Percentiles rank a stretch among this genome's conserved stretches.
Evolutionary conservation across 2,329 filamentous ascomycete species (phyloP).

Genomic region (Cercospora sp.): DNA sequence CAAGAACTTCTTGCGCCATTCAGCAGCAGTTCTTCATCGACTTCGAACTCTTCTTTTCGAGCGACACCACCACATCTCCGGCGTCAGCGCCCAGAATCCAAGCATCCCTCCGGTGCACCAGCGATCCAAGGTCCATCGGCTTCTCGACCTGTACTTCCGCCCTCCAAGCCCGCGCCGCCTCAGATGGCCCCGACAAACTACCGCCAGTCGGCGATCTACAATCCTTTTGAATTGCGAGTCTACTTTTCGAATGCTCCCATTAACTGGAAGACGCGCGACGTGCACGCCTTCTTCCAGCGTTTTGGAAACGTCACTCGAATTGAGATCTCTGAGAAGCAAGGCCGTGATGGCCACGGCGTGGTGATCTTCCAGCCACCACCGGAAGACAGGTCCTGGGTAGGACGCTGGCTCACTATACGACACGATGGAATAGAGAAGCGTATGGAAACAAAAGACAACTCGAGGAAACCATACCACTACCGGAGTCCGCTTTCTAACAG

Average conservation of each 20-base stretch:
- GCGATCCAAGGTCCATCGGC: not conserved
- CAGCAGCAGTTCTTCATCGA: not conserved
- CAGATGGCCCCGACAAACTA: not conserved
- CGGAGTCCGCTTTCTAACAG: slow-evolving; percentile 10
- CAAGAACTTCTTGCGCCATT: slow-evolving; percentile 3
- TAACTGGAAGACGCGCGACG: slow-evolving; percentile 26
- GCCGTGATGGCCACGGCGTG: slow-evolving; percentile 11
- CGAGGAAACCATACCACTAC: slow-evolving; percentile 7
- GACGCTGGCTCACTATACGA: slow-evolving; percentile 5
- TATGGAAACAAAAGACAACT: slow-evolving; percentile 15
- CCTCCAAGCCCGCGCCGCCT: not conserved
- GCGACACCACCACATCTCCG: slow-evolving; percentile 1
- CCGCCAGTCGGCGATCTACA: not conserved
- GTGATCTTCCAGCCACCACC: slow-evolving; percentile 32
- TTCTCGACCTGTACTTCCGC: not conserved
- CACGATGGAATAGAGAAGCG: not conserved
- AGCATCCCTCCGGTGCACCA: not conserved
- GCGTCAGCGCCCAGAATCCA: no score
- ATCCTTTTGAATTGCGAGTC: slow-evolving; percentile 23
- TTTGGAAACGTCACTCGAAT: slow-evolving; percentile 26
- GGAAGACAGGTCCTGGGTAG: slow-evolving; percentile 22
- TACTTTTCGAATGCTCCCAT: slow-evolving; percentile 22
- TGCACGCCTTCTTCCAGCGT: slow-evolving; percentile 26
- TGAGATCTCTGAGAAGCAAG: slow-evolving; percentile 19
- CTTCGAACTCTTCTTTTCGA: not conserved